Percentiles rank a stretch among this genome's conserved stretches.
These are phyloP conservation scores for Coccomyxa sp. DNA, from an alignment of 139 green algal species.

Conservation along the genomic window DNA sequence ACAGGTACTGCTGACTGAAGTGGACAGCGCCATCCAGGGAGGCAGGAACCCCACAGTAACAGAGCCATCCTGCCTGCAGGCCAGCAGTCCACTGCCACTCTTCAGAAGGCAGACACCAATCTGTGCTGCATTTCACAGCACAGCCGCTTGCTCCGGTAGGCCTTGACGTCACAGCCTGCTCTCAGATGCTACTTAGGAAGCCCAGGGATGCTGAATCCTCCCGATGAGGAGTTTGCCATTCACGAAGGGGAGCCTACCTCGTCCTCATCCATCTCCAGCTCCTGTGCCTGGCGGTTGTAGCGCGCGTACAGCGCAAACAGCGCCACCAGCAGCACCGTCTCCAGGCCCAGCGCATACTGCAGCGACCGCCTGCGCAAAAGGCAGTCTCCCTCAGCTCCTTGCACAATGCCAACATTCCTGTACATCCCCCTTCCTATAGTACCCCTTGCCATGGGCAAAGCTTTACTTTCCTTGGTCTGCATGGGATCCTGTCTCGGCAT, in stretches of 20 bases:
- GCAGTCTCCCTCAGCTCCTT: too few relatives aligned
- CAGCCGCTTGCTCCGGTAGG: neutral
- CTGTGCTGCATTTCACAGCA: neutral
- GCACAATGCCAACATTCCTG: too few relatives aligned
- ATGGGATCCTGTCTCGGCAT: too few relatives aligned
- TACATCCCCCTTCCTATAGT: too few relatives aligned
- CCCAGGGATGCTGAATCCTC: too few relatives aligned
- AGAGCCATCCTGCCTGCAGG: neutral
- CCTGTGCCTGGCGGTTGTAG: neutral
- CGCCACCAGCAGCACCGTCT: slow-evolving; percentile 1
- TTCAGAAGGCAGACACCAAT: neutral
- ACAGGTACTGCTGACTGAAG: neutral
- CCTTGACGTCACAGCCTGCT: neutral
- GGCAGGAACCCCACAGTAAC: neutral
- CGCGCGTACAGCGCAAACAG: neutral
- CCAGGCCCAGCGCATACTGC: neutral
- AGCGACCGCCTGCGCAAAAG: neutral
- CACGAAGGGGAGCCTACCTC: neutral
- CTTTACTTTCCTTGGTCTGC: too few relatives aligned
- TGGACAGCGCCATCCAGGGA: neutral
- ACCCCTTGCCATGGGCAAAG: too few relatives aligned
- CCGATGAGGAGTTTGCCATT: neutral
- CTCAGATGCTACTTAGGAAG: too few relatives aligned
- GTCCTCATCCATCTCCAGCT: neutral
- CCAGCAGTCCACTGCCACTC: neutral